Evolutionary conservation across 495 filamentous ascomycete species (phyloP), one percentile per base, ranked within the genome.

Genomic region (Penicillium cataractarum): DNA sequence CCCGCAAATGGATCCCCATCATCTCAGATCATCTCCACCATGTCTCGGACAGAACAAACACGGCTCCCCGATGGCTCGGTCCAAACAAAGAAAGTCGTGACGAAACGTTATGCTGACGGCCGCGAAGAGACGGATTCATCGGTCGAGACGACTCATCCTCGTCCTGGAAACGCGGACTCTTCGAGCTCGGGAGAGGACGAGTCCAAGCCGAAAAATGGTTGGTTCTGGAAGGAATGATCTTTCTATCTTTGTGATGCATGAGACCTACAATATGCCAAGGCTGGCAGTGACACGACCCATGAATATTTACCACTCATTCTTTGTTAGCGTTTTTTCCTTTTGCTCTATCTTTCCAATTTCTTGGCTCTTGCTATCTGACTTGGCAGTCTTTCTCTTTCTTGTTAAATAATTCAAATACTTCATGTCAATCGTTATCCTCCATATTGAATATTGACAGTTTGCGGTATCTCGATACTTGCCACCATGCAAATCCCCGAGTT

Each of bases 81-180:
- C 6, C 78, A 83, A 50, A 90, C 84, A 5, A 86, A 79, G 62
- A 82, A 83, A n/a, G 73, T 85, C 12, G 71, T 86, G 13, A 88
- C 85, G 50, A 86, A 84, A 69, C 76, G 82, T 6, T 91, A 84
- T 66, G 77, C 83, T 0, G 87, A 91, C 78, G 88, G 88, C 6
- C 74, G 82, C 22, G 87, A 89, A 65, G 85, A 87, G 65, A 83
- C 65, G 27, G 81, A 84, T 7, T 82, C 84, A 15, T 74, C 71
- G 13, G 71, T 75, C 9, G 78, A 82, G 49, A 62, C 74, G 15
- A 64, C 67, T 26, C 72, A 73, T 51, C 60, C 58, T 2, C 65
- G 57, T 15, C 58, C 57, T n/a, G 40, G 62, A 15, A 22, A 60
- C 63, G 24, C 17, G 1, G 54, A 56, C 6, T 26, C 19, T n/a